Evolutionary conservation across 495 filamentous ascomycete species (phyloP), one percentile per base, ranked within the genome.

Genomic region (Venustampulla echinocandica): DNA sequence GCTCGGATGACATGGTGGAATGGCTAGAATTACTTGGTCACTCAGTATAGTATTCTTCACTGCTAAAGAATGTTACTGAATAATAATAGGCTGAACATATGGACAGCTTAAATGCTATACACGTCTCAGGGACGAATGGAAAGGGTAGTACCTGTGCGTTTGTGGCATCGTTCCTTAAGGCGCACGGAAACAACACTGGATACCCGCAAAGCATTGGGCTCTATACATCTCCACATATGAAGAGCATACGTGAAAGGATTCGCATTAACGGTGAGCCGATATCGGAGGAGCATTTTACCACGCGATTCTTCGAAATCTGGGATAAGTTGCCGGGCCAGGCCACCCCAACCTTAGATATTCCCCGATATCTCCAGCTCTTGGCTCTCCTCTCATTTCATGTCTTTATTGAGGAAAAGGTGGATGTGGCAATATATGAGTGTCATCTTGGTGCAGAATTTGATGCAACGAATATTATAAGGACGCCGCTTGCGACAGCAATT

Each of bases 371-470:
- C 25, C 71, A 70, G 53, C 34, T 68, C 56, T 65, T 97, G 38
- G 92, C 87, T 0, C 67, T 97, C 4, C 82, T 95, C 76, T 88
- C 85, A 17, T 85, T 90, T 60, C 87, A 95, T 56, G 74, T 86
- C 9, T 97, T 87, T 57, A 50, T 95, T 36, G 69, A 73, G 35
- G 86, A 92, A 61, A 78, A 77, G 10, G 81, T 95, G 5, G 77
- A 92, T 46, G 79, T 77, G 0, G 85, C 88, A 2, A 73, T 96
- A 1, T 88, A 94, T 40, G 90, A 96, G 60, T 90, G 86, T 42
- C 90, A 90, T 5, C 83, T 95, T 46, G 90, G 90, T 6, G 90
- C 90, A 24, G 85, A 95, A 66, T 90, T 82, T 56, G 90, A 97
- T 50, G 82, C 83, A 21, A 97, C 90, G 7, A 97, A 97, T 56